Base-by-base conservation (phyloP, 805 yeast species). In the Metschnikowia continentalis region DNA sequence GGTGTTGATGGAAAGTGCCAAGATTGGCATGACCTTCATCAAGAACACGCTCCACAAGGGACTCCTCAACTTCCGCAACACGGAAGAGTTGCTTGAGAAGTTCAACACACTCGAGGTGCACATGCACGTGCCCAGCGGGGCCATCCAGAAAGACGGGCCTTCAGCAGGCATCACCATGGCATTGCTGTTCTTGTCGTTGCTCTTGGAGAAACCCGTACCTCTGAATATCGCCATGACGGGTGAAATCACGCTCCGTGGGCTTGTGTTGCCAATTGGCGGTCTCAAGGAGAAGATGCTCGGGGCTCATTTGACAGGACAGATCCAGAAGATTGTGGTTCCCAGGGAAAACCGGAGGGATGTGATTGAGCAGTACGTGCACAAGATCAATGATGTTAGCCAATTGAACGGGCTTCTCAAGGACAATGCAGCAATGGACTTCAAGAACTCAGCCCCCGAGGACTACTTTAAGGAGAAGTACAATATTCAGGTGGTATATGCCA, bases 181-280 rank as follows among this genome's bases (percentile, higher is more conserved):
- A 2, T 63, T 75, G 43, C 73, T 71, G 70, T 73, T 76, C 48
- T 62, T 76, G 32, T 76, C 80, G 1, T 62, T 76, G 49, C 57
- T 75, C 6, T 59, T 76, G 36, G 71, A 74, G 47, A 74, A 69
- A 46, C 77, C 79, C 1, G 76, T 76, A 6, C 75, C 77, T 0
- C 59, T 63, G 13, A 69, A 72, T 46, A 70, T 86, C 46, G 95
- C 95, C 46, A 86, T 88, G 94, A 88, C 96, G 1, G 96, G 96
- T 5, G 96, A 88, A 65, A 83, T 88, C 53, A 86, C 94, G 0
- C 74, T 88, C 3, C 70, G 92, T 40, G 96, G 96, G 5, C 75
- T 84, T 57, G 86, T 88, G 0, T 71, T 88, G 42, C 91, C 91
- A 6, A 88, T 88, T 57, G 96, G 96, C 5, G 96, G 96, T 0